phyloP scores from a whole-genome alignment of 2,329 filamentous ascomycete genomes.

The Cercospora janseana region DNA sequence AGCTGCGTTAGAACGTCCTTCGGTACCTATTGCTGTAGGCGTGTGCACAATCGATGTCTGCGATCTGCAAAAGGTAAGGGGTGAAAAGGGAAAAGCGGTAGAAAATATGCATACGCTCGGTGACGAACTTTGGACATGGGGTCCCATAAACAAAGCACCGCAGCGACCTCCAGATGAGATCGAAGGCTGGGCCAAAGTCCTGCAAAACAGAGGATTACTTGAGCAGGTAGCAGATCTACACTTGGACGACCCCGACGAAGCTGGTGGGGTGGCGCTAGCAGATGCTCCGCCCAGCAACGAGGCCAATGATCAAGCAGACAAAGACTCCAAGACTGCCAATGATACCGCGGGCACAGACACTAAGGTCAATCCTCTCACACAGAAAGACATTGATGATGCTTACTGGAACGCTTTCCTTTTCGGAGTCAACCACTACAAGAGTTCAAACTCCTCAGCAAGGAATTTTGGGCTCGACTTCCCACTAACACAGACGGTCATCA shows the following conservation, averaged over 20 bases:
- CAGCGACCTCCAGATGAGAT: constrained; percentile 53
- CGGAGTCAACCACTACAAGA: constrained; percentile 59
- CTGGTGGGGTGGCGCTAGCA: constrained; percentile 48
- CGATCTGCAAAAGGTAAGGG: constrained; percentile 55
- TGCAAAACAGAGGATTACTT: constrained; percentile 39
- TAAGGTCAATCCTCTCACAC: constrained; percentile 47
- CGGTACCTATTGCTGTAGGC: constrained; percentile 63
- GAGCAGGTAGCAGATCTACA: constrained; percentile 45
- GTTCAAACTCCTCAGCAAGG: constrained; percentile 51
- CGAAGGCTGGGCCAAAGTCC: constrained; percentile 49
- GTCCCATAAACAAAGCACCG: constrained; percentile 54
- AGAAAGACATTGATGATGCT: constrained; percentile 64
- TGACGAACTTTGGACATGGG: constrained; percentile 68
- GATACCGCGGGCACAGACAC: constrained; percentile 24
- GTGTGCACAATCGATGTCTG: constrained; percentile 64
- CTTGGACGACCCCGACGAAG: constrained; percentile 45
- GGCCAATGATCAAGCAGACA: constrained; percentile 23
- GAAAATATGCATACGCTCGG: constrained; percentile 66
- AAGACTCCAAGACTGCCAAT: constrained; percentile 13
- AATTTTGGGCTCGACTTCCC: constrained; percentile 61
- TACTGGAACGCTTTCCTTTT: constrained; percentile 65
- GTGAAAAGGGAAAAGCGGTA: constrained; percentile 63
- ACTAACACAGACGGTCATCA: constrained; percentile 61
- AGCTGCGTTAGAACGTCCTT: constrained; percentile 58
- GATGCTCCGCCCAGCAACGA: constrained; percentile 17